Percentiles rank a stretch among this genome's conserved stretches.
These are phyloP conservation scores for Barnettozyma salicaria DNA, from an alignment of 805 yeast genomes.

Conservation along the genomic window DNA sequence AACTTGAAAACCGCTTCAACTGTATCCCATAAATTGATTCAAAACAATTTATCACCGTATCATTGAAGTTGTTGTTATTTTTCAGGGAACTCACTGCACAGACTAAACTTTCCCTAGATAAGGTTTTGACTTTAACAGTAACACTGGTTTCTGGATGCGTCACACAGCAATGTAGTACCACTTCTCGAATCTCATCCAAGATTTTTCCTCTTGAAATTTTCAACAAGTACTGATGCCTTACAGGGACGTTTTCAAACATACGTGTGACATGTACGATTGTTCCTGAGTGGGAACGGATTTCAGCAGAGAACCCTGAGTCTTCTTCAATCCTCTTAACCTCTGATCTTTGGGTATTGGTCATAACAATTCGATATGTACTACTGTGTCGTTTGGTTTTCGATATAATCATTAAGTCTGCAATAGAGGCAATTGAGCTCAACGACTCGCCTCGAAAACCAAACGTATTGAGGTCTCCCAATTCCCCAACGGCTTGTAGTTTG, in stretches of 20 bases:
- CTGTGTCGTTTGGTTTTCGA: slow-evolving; percentile 36
- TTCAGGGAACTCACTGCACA: slow-evolving; percentile 6
- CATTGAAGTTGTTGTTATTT: slow-evolving; percentile 1
- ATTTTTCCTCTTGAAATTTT: slow-evolving; percentile 21
- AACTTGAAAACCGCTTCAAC: slow-evolving; percentile 22
- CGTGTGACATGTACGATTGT: slow-evolving; percentile 34
- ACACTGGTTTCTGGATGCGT: slow-evolving; percentile 24
- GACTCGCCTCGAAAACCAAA: slow-evolving; percentile 78
- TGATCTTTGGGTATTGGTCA: background rate
- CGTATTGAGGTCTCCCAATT: slow-evolving; percentile 34
- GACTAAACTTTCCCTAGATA: slow-evolving; percentile 1
- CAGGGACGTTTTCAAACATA: slow-evolving; percentile 40
- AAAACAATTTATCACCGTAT: slow-evolving; percentile 19
- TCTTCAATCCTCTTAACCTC: slow-evolving; percentile 12
- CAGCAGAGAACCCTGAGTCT: slow-evolving; percentile 1
- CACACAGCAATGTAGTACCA: slow-evolving; percentile 28
- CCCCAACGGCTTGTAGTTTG: slow-evolving; percentile 36
- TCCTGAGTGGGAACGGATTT: slow-evolving; percentile 27
- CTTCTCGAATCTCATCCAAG: slow-evolving; percentile 27
- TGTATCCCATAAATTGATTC: slow-evolving; percentile 29
- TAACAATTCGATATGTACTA: slow-evolving; percentile 22
- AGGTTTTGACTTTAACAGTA: slow-evolving; percentile 3
- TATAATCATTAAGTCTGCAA: slow-evolving; percentile 40
- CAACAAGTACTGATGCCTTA: slow-evolving; percentile 31
- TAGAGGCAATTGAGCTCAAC: slow-evolving; percentile 44